Base-by-base conservation (phyloP, 176 grass and related monocot genomes). In the Cenchrus purpureus region DNA sequence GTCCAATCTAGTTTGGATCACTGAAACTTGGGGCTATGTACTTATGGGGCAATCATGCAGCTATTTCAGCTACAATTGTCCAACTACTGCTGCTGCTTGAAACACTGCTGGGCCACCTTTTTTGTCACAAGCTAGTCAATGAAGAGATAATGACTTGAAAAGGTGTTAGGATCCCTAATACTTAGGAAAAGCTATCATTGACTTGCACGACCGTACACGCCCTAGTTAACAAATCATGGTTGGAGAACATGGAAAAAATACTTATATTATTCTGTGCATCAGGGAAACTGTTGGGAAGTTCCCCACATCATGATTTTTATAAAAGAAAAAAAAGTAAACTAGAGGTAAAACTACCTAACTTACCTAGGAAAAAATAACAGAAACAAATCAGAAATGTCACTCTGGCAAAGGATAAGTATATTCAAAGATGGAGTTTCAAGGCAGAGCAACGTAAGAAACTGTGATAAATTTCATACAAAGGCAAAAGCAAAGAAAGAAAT, bases 401-500 rank as follows among this genome's bases (percentile, higher is more conserved):
- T 77, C 22, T n/a, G 12, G 59, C 12, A 83, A 37, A 63, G 51
- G 22, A 57, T 42, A 10, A 44, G 32, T 57, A 88, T 56, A 65
- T 74, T 66, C 34, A 72, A 65, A 65, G 34, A 63, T 29, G 42
- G 8, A 60, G 68, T 79, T 83, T 79, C 40, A 57, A 1, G 12
- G 51, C 40, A 66, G 65, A 74, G 28, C n/a, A 43, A 57, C 20
- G 45, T 71, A 48, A 51, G 32, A 87, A 79, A 89, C 79, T 54
- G 29, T 14, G 19, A 61, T 15, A 55, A 81, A 55, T 58, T 85
- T 83, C 67, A 64, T 60, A 75, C 50, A 71, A 78, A 78, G 81
- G 42, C 45, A 58, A 49, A 14, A 87, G 67, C 44, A 84, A 69
- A 76, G 25, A 54, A 86, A 85, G 60, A 40, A 73, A 46, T 12